Evolutionary conservation across 176 grass and related monocot species (phyloP).

Genomic region (Hsuehochloa calcarea): DNA sequence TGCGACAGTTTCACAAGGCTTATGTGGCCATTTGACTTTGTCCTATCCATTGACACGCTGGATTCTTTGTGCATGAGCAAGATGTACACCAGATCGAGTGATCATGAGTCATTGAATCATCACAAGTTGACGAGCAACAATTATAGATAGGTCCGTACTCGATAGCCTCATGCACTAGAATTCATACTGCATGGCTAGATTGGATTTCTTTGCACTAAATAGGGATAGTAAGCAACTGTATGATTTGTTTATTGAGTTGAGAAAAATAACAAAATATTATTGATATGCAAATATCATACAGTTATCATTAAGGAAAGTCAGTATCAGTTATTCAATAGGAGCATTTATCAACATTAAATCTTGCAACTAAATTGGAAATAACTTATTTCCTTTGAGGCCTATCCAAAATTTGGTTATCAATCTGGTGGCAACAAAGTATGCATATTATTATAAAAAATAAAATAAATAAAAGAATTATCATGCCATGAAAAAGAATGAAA

Average conservation of each 20-base stretch:
- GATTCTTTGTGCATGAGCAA: conserved; percentile 26
- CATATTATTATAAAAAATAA: neutral
- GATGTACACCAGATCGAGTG: neutral
- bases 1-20: conserved; percentile 37
- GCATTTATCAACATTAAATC: conserved; percentile 9
- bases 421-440: neutral
- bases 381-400: neutral
- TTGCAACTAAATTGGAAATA: neutral
- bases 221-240: neutral
- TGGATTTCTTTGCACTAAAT: neutral
- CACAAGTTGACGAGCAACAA: neutral
- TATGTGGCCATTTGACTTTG: conserved; percentile 46
- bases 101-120: neutral
- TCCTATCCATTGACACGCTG: neutral
- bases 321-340: neutral
- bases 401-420: neutral
- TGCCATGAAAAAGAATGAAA: neutral
- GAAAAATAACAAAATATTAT: neutral
- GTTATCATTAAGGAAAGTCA: neutral
- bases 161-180: neutral
- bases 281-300: neutral
- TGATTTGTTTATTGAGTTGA: neutral
- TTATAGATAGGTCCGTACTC: neutral
- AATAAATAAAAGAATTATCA: neutral
- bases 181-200: neutral